Percentiles rank a stretch among this genome's conserved stretches.
Evolutionary conservation across 208 protist species (phyloP).

Genomic region (Leishmania gerbilli): DNA sequence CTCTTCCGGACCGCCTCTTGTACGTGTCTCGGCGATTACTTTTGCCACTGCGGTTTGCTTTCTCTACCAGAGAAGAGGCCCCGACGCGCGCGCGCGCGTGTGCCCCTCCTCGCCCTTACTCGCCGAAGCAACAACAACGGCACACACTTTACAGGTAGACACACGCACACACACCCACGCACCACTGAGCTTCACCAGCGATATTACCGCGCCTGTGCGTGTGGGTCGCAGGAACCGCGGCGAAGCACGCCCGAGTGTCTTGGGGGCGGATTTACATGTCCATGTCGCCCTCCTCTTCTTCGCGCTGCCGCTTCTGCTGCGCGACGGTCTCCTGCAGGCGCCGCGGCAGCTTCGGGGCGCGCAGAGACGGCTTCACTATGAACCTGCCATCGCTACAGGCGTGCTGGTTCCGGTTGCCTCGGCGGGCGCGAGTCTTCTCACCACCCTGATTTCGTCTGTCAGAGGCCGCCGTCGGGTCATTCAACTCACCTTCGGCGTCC

Average conservation of each 20-base stretch:
- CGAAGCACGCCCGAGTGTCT: background rate
- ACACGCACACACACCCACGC: background rate
- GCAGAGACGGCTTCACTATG: slow-evolving; percentile 44
- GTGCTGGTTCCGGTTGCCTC: background rate
- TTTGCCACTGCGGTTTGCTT: background rate
- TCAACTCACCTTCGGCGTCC: slow-evolving; percentile 19
- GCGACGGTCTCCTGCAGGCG: slow-evolving; percentile 34
- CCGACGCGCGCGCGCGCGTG: background rate
- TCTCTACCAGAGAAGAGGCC: background rate
- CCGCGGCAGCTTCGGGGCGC: slow-evolving; percentile 66
- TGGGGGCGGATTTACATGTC: background rate
- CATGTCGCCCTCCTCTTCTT: slow-evolving; percentile 10
- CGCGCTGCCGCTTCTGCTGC: slow-evolving; percentile 33
- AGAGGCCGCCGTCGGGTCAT: slow-evolving; percentile 34
- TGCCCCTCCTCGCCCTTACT: background rate
- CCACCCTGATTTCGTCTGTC: background rate
- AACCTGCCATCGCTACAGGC: slow-evolving; percentile 41
- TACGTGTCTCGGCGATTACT: background rate
- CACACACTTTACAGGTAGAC: background rate
- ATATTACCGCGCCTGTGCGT: background rate
- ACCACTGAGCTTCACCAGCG: background rate
- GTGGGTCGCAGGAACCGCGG: background rate
- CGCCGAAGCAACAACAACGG: background rate
- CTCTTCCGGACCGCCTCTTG: background rate
- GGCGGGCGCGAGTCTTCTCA: background rate